Conservation (phyloP, 805 yeast species). For the Sporopachydermia quercuum region DNA sequence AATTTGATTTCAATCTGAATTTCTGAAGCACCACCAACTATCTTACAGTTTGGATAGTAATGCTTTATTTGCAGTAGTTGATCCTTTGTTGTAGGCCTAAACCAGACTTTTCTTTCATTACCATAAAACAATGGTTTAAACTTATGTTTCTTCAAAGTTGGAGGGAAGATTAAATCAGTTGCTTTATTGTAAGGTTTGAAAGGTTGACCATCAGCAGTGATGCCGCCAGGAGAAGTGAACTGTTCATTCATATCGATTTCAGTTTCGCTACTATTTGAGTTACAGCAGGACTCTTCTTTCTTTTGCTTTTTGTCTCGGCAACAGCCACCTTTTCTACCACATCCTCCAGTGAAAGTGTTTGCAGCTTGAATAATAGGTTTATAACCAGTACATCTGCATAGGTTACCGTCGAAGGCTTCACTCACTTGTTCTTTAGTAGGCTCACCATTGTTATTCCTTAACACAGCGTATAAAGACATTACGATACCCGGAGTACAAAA, state of each 20-base stretch:
- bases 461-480: conserved; percentile 29
- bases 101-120: conserved; percentile 26
- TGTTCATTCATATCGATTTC: conserved; percentile 20
- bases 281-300: conserved; percentile 2
- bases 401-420: conserved; percentile 32
- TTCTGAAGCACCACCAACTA: conserved; percentile 34
- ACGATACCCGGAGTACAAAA: conserved; percentile 38
- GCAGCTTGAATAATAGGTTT: conserved; percentile 35
- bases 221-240: conserved; percentile 18
- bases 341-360: conserved; percentile 22
- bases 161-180: conserved; percentile 28
- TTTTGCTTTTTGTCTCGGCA: conserved; percentile 17
- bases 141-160: conserved; percentile 16
- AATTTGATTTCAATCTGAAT: conserved; percentile 32
- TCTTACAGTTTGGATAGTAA: conserved; percentile 22
- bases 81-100: conserved; percentile 25
- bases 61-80: conserved; percentile 22
- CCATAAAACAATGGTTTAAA: conserved; percentile 21
- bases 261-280: conserved; percentile 7
- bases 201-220: conserved; percentile 21
- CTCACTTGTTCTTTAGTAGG: conserved; percentile 24
- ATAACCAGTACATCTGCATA: conserved; percentile 36
- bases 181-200: conserved; percentile 24
- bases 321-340: conserved; percentile 23
- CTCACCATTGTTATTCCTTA: conserved; percentile 24